phyloP scores from a whole-genome alignment of 345 rosid genomes.

The Ailanthus altissimus region DNA sequence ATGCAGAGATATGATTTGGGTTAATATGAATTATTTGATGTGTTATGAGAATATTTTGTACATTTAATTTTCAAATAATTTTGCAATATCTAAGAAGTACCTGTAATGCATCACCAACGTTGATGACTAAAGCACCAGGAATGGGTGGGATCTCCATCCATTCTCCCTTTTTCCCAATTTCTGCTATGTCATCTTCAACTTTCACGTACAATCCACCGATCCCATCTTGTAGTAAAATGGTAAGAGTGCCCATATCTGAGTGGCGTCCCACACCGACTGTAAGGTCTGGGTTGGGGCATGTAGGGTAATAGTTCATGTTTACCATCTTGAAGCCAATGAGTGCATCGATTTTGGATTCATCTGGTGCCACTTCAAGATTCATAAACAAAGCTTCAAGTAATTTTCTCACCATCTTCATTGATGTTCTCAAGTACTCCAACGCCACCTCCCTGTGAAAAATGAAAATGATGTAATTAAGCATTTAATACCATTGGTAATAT shows the following conservation, averaged over 20 bases:
- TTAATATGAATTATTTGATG: not conserved
- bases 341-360: conserved; percentile 40
- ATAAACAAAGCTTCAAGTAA: conserved; percentile 40
- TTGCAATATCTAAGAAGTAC: not conserved
- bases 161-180: conserved; percentile 11
- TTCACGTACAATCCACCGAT: conserved; percentile 67
- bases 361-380: conserved; percentile 42
- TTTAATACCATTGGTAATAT: too few relatives aligned
- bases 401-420: conserved; percentile 43
- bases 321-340: conserved; percentile 45
- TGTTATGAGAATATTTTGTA: too few relatives aligned
- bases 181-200: conserved; percentile 25
- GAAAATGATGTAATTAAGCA: too few relatives aligned
- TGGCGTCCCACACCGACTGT: conserved; percentile 66
- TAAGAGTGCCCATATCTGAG: conserved; percentile 60
- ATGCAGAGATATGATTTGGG: not conserved
- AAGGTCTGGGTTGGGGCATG: conserved; percentile 42
- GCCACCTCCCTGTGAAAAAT: conserved; percentile 35
- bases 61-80: too few relatives aligned
- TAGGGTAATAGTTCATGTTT: conserved; percentile 67
- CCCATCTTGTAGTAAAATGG: conserved; percentile 59
- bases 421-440: conserved; percentile 45
- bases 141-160: conserved; percentile 22
- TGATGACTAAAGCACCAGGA: conserved; percentile 23
- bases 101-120: conserved; percentile 24